Conservation (phyloP, 768 basidiomycete genomes). For the Collybia sordida region DNA sequence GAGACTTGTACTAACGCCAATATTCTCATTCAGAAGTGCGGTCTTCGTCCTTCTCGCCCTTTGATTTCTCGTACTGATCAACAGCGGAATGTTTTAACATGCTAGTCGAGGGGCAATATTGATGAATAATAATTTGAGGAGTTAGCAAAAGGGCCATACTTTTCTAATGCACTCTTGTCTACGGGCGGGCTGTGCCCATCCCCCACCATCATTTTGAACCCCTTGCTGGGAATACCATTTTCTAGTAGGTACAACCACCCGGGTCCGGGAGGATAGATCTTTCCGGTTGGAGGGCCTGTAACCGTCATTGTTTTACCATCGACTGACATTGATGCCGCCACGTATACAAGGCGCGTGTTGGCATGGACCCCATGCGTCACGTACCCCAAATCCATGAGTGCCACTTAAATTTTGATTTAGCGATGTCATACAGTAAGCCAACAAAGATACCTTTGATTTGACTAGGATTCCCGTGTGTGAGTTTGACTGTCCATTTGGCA, state of each 20-base stretch:
- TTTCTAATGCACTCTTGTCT: conserved; percentile 52
- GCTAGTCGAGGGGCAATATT: conserved; percentile 27
- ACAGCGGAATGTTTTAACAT: conserved; percentile 45
- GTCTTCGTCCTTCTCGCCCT: conserved; percentile 11
- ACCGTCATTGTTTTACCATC: conserved; percentile 51
- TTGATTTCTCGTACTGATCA: conserved; percentile 49
- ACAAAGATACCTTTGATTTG: conserved; percentile 20
- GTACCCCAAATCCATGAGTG: conserved; percentile 80
- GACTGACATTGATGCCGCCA: conserved; percentile 33
- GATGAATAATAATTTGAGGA: background rate
- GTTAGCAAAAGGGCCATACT: conserved; percentile 41
- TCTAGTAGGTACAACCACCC: conserved; percentile 73
- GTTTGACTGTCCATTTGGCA: conserved; percentile 36
- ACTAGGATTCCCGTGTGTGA: conserved; percentile 22
- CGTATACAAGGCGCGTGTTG: conserved; percentile 74
- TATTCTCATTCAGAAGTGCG: background rate
- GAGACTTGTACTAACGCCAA: background rate
- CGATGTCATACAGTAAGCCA: background rate
- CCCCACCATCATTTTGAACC: conserved; percentile 66
- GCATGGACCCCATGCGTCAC: conserved; percentile 78
- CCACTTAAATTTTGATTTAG: conserved; percentile 41
- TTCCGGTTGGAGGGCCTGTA: conserved; percentile 61
- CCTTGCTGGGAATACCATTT: conserved; percentile 64
- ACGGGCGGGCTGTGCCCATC: conserved; percentile 60
- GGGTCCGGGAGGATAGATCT: conserved; percentile 79